Evolutionary conservation across 2,329 filamentous ascomycete genomes (phyloP).

Genomic region (Alternaria metachromatica): DNA sequence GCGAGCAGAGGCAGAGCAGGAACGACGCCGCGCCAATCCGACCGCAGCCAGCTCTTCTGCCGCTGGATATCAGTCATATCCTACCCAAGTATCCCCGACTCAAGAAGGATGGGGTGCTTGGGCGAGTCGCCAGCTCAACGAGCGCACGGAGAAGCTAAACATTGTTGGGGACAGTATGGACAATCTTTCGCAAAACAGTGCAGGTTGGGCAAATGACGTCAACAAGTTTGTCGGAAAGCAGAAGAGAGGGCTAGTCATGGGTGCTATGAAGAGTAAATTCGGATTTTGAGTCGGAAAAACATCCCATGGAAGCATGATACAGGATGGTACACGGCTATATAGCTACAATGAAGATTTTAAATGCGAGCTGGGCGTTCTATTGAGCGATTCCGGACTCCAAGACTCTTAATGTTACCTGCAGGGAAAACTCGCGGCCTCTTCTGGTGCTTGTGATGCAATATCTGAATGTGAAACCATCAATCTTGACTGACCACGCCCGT

Average conservation of each 20-base stretch:
- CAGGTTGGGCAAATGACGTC: constrained; percentile 85
- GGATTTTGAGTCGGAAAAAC: constrained; percentile 21
- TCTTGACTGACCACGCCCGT: not conserved
- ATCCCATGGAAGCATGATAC: not conserved
- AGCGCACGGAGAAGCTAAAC: constrained; percentile 85
- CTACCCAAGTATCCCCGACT: constrained; percentile 19
- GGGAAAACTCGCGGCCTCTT: not conserved
- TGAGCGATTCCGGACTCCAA: not conserved
- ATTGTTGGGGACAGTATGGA: constrained; percentile 87
- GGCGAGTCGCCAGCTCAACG: constrained; percentile 84
- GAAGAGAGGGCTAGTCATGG: constrained; percentile 83
- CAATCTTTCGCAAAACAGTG: constrained; percentile 78
- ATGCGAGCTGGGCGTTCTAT: not conserved
- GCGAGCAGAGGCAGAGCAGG: constrained; percentile 72
- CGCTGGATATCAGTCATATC: constrained; percentile 26
- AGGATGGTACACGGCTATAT: not conserved
- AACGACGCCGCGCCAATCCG: constrained; percentile 46
- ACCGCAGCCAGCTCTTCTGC: constrained; percentile 44
- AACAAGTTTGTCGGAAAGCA: constrained; percentile 85
- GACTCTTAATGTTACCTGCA: not conserved
- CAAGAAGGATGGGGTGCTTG: constrained; percentile 73
- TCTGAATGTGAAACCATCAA: not conserved
- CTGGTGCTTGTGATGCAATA: not conserved
- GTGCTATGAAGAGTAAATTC: constrained; percentile 53
- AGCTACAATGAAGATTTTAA: not conserved